These are phyloP conservation scores for Bipolaris sorokiniana DNA, from an alignment of 2,329 filamentous ascomycete genomes.

Conservation along the genomic window DNA sequence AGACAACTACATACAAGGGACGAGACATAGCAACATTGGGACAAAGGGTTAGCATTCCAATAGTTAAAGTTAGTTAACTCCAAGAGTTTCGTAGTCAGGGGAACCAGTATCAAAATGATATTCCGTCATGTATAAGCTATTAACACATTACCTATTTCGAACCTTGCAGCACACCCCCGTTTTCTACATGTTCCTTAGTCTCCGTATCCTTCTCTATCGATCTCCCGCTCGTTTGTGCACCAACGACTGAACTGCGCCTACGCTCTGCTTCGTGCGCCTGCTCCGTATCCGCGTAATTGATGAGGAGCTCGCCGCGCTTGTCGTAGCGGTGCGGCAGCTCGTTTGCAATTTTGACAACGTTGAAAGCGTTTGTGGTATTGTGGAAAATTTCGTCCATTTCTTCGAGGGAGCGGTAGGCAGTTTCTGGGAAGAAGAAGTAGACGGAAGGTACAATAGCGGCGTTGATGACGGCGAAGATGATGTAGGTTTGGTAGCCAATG, in stretches of 20 bases:
- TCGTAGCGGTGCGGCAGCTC: constrained; percentile 63
- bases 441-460: constrained; percentile 62
- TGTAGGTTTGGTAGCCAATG: constrained; percentile 63
- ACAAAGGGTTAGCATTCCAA: too few species aligned
- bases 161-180: background rate
- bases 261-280: constrained; percentile 39
- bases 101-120: background rate
- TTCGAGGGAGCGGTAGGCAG: constrained; percentile 55
- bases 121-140: too few species aligned
- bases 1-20: too few species aligned
- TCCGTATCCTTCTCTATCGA: constrained; percentile 6
- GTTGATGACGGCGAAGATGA: constrained; percentile 64
- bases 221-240: constrained; percentile 10
- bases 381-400: constrained; percentile 67
- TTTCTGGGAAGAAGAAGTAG: constrained; percentile 68
- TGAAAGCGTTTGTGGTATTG: constrained; percentile 58
- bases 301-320: constrained; percentile 63
- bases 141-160: background rate
- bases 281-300: constrained; percentile 56
- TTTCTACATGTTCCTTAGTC: constrained; percentile 10
- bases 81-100: too few species aligned
- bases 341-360: constrained; percentile 58
- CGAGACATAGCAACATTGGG: too few species aligned
- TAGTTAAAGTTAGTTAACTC: too few species aligned
- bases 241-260: constrained; percentile 37